Evolutionary conservation across 2,329 filamentous ascomycete species (phyloP), one percentile per base, ranked within the genome.

Genomic region (Tympanopsis confertula): DNA sequence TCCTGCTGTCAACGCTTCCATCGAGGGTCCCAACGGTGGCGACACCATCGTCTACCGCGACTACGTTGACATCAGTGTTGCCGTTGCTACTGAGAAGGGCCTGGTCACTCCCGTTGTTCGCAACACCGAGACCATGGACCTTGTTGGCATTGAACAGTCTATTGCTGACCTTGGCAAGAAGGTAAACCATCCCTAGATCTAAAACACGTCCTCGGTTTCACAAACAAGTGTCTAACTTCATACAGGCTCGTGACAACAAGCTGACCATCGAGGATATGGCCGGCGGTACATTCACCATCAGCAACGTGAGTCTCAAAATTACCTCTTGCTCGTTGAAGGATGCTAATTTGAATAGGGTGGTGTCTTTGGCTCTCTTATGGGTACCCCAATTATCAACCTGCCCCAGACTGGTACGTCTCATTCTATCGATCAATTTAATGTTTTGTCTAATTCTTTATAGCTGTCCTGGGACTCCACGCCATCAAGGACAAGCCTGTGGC

Each of bases 221-320:
- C 5, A 22, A n/a, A 2, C 26, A 29, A 35, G 29, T 28, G 19
- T 14, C 19, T 20, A 12, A n/a, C 17, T 30, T 38, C 24, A 12
- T 20, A 35, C 18, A 88, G 86, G 91, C 91, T 45, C 85, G 91
- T 45, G 88, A 95, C 56, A 82, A 83, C 60, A 96, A 96, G 67
- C 74, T 98, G 47, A 96, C 91, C 2, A 95, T 98, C 51, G 91
- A 98, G 66, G 91, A 98, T 57, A 95, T 98, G 87, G 91, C 91
- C 42, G 91, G 91, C 42, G 91, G 91, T 46, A 95, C 89, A 24
- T 98, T 95, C 62, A 96, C 91, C 43, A 95, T 95, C 67, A 91
- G 84, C 70, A 96, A 95, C 58, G 83, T 33, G 17, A 33, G 30
- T 33, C 7, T 10, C 24, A 28, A 10, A n/a, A 28, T 28, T 10